Evolutionary conservation across 148 eudicot species (phyloP).

Genomic region (Spergularia bocconei): DNA sequence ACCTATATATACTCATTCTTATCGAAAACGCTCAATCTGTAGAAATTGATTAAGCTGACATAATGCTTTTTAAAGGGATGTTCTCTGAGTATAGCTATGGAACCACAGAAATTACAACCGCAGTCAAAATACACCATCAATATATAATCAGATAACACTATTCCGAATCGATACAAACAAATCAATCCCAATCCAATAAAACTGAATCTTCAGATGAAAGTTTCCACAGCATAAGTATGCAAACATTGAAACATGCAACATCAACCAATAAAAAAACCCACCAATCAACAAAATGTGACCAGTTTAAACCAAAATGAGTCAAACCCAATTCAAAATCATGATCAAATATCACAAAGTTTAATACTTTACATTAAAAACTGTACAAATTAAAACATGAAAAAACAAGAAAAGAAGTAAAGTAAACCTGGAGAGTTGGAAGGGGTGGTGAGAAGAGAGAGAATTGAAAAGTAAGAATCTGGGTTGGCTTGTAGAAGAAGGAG

Average conservation of each 20-base stretch:
- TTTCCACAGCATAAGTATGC: background rate
- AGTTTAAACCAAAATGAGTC: background rate
- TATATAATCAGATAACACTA: background rate
- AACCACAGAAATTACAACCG: background rate
- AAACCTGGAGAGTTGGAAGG: conserved; percentile 18
- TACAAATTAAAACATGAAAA: background rate
- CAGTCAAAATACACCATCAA: background rate
- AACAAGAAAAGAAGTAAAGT: background rate
- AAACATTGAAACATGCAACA: too few species aligned
- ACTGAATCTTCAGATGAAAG: background rate
- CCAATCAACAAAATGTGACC: background rate
- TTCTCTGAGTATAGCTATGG: too few species aligned
- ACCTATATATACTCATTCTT: too few species aligned
- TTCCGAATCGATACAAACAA: background rate
- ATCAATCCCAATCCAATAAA: background rate
- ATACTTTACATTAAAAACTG: too few species aligned
- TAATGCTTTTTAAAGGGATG: too few species aligned
- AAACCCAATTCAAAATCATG: background rate
- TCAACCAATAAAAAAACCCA: too few species aligned
- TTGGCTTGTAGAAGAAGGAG: background rate
- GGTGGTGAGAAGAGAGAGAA: conserved; percentile 10
- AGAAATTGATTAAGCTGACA: too few species aligned
- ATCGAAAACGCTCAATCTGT: too few species aligned
- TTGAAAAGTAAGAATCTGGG: conserved; percentile 13
- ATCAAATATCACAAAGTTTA: too few species aligned